Base-by-base conservation (phyloP, 1,139 yeast species). In the Blastobotrys illinoisensis region DNA sequence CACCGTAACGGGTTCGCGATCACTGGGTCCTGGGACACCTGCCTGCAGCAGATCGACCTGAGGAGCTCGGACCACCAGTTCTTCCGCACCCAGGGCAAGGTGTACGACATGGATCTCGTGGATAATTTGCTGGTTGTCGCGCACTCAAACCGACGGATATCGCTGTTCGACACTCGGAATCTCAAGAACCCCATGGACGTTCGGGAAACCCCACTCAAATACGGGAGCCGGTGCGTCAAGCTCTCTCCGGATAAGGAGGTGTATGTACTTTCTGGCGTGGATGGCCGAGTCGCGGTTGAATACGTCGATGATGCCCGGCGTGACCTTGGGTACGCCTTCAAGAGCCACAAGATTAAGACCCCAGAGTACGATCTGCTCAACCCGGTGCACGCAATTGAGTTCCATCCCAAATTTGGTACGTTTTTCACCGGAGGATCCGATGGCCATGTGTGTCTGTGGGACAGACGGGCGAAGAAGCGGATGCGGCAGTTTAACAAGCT, bases 201-300 rank as follows among this genome's bases (percentile, higher is more conserved):
- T 7, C 73, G 89, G 47, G 89, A 86, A 57, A 80, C 87, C 51
- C 91, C 96, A 0, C 76, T 89, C 54, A 82, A 84, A 62, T 83
- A 82, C 64, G 95, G 88, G 67, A 82, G 88, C 1, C 74, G 84
- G 50, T 81, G 81, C 44, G 64, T 89, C 24, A 76, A 77, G 58
- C 75, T 85, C 51, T 77, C 83, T 60, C 88, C 89, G 0, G 71
- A 71, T 20, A 80, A 80, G 1, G 71, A 74, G 46, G 95, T 95
- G 0, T 89, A 83, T 67, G 90, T 88, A 0, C 79, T 86, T 45
- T 77, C 91, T n/a, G 85, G 96, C 2, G 78, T 89, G 13, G 97
- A 90, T 63, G 97, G 97, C 0, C 74, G 96, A 48, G 93, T 88
- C 0, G 86, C 95, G 0, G 80, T 91, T 44, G 96, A 89, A 61